These are phyloP conservation scores for Fusarium subglutinans DNA, from an alignment of 2,329 filamentous ascomycete genomes.

Conservation along the genomic window DNA sequence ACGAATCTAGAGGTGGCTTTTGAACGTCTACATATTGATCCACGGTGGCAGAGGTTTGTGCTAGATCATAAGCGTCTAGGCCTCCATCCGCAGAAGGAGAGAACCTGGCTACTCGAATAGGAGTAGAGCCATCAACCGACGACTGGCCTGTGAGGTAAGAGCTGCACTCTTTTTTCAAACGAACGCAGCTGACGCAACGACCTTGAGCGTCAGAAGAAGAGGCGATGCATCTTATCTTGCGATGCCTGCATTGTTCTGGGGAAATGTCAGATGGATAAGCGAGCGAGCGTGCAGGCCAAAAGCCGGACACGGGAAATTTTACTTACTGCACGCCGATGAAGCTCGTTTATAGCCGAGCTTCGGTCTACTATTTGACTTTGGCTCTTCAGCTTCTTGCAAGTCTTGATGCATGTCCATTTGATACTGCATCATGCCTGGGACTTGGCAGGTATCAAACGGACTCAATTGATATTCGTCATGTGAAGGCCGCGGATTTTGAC, in stretches of 20 bases:
- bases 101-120: background rate
- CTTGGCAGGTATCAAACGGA: background rate
- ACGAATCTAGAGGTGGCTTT: background rate
- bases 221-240: background rate
- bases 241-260: background rate
- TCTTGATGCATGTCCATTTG: background rate
- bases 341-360: background rate
- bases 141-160: background rate
- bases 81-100: background rate
- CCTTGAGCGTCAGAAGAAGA: background rate
- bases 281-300: background rate
- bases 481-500: background rate
- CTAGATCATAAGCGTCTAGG: background rate
- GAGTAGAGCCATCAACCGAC: background rate
- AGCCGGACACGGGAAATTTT: background rate
- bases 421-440: background rate
- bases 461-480: background rate
- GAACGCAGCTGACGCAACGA: background rate
- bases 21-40: background rate
- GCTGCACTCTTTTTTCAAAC: background rate
- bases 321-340: background rate
- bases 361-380: background rate
- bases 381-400: background rate
- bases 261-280: background rate
- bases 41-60: background rate